Percentiles rank a stretch among this genome's conserved stretches.
These are phyloP conservation scores for Lentinula edodes DNA, from an alignment of 768 basidiomycete genomes.

Conservation along the genomic window DNA sequence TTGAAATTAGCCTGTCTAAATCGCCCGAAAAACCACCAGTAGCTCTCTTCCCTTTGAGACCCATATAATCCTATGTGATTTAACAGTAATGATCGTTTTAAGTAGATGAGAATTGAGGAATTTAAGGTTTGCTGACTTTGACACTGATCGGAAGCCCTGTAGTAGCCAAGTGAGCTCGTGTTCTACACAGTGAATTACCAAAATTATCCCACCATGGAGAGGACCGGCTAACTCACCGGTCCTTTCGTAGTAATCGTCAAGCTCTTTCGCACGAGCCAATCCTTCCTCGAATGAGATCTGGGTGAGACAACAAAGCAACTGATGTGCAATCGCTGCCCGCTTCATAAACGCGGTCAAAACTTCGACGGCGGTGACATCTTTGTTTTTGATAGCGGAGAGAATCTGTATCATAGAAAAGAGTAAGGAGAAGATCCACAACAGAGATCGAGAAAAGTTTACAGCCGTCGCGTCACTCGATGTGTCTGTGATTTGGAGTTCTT, in stretches of 20 bases:
- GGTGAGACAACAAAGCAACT: constrained; percentile 32
- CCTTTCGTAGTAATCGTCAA: constrained; percentile 31
- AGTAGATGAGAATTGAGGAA: neutral
- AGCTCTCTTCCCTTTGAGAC: constrained; percentile 33
- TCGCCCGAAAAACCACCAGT: constrained; percentile 28
- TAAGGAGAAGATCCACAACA: neutral
- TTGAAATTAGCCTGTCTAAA: constrained; percentile 5
- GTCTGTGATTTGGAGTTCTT: constrained; percentile 27
- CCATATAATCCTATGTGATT: constrained; percentile 35
- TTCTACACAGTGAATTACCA: no score
- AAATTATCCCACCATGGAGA: constrained; percentile 27
- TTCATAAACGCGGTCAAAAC: constrained; percentile 39
- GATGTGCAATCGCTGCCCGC: constrained; percentile 49
- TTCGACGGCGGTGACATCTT: constrained; percentile 29
- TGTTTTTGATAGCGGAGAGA: constrained; percentile 19
- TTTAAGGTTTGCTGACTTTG: constrained; percentile 23
- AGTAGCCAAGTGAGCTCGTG: neutral
- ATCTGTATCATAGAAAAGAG: neutral
- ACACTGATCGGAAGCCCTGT: constrained; percentile 27
- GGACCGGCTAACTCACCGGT: constrained; percentile 38
- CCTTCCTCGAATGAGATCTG: constrained; percentile 42
- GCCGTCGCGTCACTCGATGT: constrained; percentile 27
- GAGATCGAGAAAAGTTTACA: constrained; percentile 10
- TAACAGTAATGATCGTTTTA: neutral
- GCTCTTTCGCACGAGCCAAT: constrained; percentile 29